A percentile compares a stretch with the other conserved stretches of the same genome.
These are phyloP conservation scores for Starmerella bacillaris DNA, from an alignment of 805 yeast genomes.

Conservation along the genomic window DNA sequence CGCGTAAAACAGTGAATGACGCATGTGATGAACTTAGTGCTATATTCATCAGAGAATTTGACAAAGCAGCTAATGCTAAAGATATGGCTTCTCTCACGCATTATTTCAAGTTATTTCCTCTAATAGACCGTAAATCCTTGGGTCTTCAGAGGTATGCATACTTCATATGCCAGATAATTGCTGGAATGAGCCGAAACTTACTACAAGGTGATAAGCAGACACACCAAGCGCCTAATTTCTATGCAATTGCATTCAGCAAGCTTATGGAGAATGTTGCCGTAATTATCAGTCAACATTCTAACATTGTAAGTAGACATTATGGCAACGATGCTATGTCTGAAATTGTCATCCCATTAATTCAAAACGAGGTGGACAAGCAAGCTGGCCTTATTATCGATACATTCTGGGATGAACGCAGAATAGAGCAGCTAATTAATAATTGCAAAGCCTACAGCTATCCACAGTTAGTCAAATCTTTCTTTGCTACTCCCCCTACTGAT, in stretches of 20 bases:
- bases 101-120: slow-evolving; percentile 73
- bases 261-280: slow-evolving; percentile 70
- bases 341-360: slow-evolving; percentile 49
- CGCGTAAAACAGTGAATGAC: slow-evolving; percentile 34
- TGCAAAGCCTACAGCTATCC: slow-evolving; percentile 39
- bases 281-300: slow-evolving; percentile 72
- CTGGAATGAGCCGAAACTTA: slow-evolving; percentile 55
- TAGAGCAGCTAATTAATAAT: slow-evolving; percentile 39
- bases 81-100: slow-evolving; percentile 56
- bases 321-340: slow-evolving; percentile 40
- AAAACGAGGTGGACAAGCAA: slow-evolving; percentile 82
- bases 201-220: slow-evolving; percentile 22
- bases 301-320: slow-evolving; percentile 56
- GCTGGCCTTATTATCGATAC: slow-evolving; percentile 77
- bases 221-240: slow-evolving; percentile 17
- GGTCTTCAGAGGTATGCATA: slow-evolving; percentile 72
- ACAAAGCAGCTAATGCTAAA: slow-evolving; percentile 44
- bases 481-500: neutral
- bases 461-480: slow-evolving; percentile 21
- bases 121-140: slow-evolving; percentile 48
- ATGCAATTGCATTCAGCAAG: slow-evolving; percentile 25
- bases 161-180: slow-evolving; percentile 70
- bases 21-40: slow-evolving; percentile 44
- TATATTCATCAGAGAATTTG: slow-evolving; percentile 45
- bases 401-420: slow-evolving; percentile 52